Percentiles rank a stretch among this genome's conserved stretches.
phyloP scores from a whole-genome alignment of 2,329 filamentous ascomycete genomes.

The Fusarium metavorans region DNA sequence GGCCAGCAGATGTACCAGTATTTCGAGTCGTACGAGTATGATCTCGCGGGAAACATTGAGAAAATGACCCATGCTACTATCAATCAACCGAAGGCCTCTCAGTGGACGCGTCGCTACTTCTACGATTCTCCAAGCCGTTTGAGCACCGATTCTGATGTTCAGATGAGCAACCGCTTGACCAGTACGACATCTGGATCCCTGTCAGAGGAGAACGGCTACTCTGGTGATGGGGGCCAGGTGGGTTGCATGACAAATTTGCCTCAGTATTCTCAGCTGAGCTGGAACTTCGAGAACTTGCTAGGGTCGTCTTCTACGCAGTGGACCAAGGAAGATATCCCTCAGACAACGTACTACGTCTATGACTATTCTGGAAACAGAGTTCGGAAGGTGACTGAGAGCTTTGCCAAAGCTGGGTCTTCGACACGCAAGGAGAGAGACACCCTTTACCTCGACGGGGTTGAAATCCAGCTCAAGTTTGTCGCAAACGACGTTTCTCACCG shows the following conservation, averaged over 20 bases:
- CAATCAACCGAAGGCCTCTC: neutral
- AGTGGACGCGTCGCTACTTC: neutral
- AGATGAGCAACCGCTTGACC: neutral
- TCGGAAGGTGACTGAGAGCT: conserved; percentile 17
- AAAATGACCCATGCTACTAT: neutral
- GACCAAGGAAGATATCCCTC: neutral
- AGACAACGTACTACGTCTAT: conserved; percentile 30
- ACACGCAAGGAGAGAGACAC: conserved; percentile 11
- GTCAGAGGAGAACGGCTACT: neutral
- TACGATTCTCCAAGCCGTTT: neutral
- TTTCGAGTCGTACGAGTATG: neutral
- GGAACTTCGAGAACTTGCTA: conserved; percentile 12
- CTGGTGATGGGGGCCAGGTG: neutral
- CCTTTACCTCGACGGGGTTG: neutral
- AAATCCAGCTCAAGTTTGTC: neutral
- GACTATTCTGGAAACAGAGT: conserved; percentile 1
- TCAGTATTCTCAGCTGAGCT: neutral
- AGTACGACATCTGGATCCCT: neutral
- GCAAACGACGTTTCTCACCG: neutral
- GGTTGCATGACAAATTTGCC: conserved; percentile 20
- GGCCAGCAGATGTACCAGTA: neutral
- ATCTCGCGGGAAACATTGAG: neutral
- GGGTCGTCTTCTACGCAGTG: neutral
- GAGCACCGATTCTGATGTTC: too few relatives aligned
- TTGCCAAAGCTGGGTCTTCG: neutral